Percentiles rank a stretch among this genome's conserved stretches.
These are phyloP conservation scores for Mycena galericulata DNA, from an alignment of 768 basidiomycete species.

Conservation along the genomic window DNA sequence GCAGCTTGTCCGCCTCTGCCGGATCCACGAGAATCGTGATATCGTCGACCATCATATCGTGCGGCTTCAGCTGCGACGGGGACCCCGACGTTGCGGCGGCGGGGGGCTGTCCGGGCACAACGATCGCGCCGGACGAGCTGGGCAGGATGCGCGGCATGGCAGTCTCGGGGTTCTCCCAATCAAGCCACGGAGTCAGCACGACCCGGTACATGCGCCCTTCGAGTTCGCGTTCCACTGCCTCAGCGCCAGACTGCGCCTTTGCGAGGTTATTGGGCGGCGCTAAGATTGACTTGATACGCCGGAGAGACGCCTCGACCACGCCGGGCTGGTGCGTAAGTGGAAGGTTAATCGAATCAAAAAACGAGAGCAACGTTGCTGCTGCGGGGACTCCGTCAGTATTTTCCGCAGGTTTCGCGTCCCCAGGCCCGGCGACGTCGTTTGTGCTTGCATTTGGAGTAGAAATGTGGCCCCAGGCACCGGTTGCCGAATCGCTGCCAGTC, in stretches of 20 bases:
- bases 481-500: too few species aligned
- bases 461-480: too few species aligned
- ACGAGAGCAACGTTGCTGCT: not conserved
- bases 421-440: too few species aligned
- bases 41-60: constrained; percentile 25
- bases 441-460: too few species aligned
- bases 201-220: constrained; percentile 18
- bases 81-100: not conserved
- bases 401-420: too few species aligned
- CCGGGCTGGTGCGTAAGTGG: constrained; percentile 74
- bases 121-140: constrained; percentile 48
- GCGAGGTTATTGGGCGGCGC: constrained; percentile 47
- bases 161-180: constrained; percentile 47
- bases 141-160: constrained; percentile 49
- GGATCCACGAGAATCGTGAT: constrained; percentile 44
- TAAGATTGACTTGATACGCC: constrained; percentile 62
- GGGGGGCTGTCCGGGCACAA: not conserved
- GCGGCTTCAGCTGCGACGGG: not conserved
- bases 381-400: too few species aligned
- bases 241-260: constrained; percentile 38
- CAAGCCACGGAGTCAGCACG: constrained; percentile 53
- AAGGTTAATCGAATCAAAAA: constrained; percentile 67
- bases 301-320: constrained; percentile 72
- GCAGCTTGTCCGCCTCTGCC: constrained; percentile 28
- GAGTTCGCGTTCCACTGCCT: constrained; percentile 51